Evolutionary conservation across 768 basidiomycete species (phyloP), one percentile per base, ranked within the genome.

Genomic region (Kwoniella sp.): DNA sequence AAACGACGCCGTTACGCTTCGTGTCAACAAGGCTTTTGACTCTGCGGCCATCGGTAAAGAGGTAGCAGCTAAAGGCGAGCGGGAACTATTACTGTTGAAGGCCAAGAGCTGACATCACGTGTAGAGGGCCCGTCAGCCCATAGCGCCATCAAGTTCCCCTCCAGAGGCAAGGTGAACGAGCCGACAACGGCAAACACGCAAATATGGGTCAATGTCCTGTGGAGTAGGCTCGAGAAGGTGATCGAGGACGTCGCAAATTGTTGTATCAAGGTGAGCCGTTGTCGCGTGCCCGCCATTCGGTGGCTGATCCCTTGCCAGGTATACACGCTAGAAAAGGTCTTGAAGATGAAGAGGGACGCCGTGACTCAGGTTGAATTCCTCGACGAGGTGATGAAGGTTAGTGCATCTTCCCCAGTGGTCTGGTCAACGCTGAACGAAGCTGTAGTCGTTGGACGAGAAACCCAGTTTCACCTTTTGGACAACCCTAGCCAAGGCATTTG

Each of bases 391-490:
- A 87, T 96, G 86, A 88, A 90, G 78, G 89, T 89, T 15, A 41
- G 76, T 29, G 28, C n/a, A n/a, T 29, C 28, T 20, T 36, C 5
- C 17, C 3, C 31, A 0, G 31, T n/a, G 15, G 15, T 22, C 19
- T 2, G 25, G 17, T 17, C 2, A 40, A 46, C 41, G 19, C 14
- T 33, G 29, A 12, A 37, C 25, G 26, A 23, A 34, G 23, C 17
- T 28, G 17, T 29, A 92, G 88, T 76, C 82, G 4, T 78, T 96
- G 7, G 95, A 98, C 60, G 89, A 84, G 72, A 91, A 86, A 69
- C 95, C 95, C 0, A 92, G 87, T 56, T 80, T 85, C 19, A 84
- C 82, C 2, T 98, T 96, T 74, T 99, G 95, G 95, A 81, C 84
- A 5, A 82, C 87, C 0, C 73, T 96, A 0, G 81, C 85, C 0